phyloP scores from a whole-genome alignment of 2,329 filamentous ascomycete genomes.

The Cladosporium halotolerans region DNA sequence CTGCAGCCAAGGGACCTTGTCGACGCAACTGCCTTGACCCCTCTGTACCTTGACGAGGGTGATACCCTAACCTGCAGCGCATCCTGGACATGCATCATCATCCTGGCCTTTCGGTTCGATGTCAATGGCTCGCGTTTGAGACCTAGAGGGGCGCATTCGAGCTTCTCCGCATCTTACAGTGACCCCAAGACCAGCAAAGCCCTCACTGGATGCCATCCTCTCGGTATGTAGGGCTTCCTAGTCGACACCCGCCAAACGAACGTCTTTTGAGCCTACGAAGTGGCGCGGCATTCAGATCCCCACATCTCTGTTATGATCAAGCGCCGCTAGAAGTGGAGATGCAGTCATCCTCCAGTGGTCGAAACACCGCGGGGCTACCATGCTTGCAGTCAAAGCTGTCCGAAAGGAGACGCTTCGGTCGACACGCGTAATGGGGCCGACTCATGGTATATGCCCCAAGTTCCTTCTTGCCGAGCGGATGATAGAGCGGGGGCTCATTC shows the following conservation, averaged over 20 bases:
- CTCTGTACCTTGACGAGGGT: background rate
- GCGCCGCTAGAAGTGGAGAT: background rate
- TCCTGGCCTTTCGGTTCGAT: background rate
- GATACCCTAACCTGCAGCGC: background rate
- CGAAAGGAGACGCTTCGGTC: background rate
- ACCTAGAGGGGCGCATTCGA: background rate
- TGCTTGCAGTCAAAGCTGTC: background rate
- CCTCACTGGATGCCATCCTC: background rate
- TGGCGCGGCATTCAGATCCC: background rate
- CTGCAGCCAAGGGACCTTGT: background rate
- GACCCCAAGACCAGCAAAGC: background rate
- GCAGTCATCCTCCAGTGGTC: background rate
- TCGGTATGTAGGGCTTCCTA: background rate
- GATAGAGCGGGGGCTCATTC: slow-evolving; percentile 20
- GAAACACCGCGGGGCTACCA: background rate
- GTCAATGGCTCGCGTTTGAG: background rate
- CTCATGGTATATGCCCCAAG: slow-evolving; percentile 12
- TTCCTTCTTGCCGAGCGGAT: slow-evolving; percentile 19
- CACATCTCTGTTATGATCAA: background rate
- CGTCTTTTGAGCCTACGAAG: background rate
- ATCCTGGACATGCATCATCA: background rate
- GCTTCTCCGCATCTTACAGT: slow-evolving; percentile 11
- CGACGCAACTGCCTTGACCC: background rate
- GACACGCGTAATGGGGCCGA: background rate
- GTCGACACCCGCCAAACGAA: background rate